Percentiles rank a stretch among this genome's conserved stretches.
phyloP scores from a whole-genome alignment of 305 asterid species.

The Fraxinus baroniana region DNA sequence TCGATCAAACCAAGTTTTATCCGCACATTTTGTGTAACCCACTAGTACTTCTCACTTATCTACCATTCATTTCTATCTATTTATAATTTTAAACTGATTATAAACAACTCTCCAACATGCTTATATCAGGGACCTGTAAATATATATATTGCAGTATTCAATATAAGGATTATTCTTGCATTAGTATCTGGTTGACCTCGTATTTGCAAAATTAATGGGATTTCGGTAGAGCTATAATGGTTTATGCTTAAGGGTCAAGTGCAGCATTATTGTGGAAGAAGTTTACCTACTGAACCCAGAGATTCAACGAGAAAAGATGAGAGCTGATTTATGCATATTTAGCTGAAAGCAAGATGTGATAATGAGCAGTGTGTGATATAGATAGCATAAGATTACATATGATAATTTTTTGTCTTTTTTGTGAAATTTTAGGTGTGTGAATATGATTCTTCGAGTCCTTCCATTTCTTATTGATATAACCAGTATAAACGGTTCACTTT shows the following conservation, averaged over 20 bases:
- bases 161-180: not conserved
- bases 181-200: not conserved
- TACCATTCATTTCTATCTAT: not conserved
- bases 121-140: not conserved
- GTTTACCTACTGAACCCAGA: not conserved
- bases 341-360: not conserved
- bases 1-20: not conserved
- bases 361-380: not conserved
- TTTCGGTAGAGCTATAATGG: not conserved
- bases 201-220: not conserved
- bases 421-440: not conserved
- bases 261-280: not conserved
- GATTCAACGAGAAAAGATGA: not conserved
- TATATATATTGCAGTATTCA: not conserved
- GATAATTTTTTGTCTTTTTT: not conserved
- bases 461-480: not conserved
- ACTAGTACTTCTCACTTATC: not conserved
- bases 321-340: not conserved
- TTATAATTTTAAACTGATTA: not conserved
- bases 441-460: not conserved
- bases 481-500: not conserved
- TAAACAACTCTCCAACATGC: not conserved
- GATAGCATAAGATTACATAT: not conserved
- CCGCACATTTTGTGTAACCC: not conserved
- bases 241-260: not conserved